These are phyloP conservation scores for Fimicolochytrium jonesii DNA, from an alignment of 192 early-diverging fungal species.

Conservation along the genomic window DNA sequence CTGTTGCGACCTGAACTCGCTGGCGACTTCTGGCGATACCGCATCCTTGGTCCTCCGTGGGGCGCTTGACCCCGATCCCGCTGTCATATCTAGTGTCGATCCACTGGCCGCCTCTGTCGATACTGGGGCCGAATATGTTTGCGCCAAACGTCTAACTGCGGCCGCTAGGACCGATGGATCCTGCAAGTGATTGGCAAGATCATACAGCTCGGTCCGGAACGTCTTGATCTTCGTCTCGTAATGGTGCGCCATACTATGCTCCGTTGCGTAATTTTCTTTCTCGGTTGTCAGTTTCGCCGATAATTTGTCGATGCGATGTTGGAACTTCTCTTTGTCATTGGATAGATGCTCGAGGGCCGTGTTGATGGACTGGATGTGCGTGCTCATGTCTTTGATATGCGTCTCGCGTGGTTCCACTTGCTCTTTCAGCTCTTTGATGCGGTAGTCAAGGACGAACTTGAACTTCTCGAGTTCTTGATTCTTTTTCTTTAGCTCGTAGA, in stretches of 20 bases:
- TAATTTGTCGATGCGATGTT: conserved; percentile 28
- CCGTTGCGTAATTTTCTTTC: conserved; percentile 20
- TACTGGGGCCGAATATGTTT: not conserved
- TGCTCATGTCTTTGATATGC: conserved; percentile 48
- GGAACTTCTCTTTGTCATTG: conserved; percentile 25
- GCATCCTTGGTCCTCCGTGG: conserved; percentile 15
- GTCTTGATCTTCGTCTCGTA: conserved; percentile 22
- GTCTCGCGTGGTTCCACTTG: conserved; percentile 56
- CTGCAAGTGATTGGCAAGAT: conserved; percentile 41
- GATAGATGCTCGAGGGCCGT: conserved; percentile 34
- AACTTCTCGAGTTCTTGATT: conserved; percentile 64
- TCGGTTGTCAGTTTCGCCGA: conserved; percentile 15
- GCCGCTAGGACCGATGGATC: conserved; percentile 38
- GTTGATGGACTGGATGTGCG: conserved; percentile 47
- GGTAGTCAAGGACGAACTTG: conserved; percentile 56
- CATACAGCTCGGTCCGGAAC: conserved; percentile 36
- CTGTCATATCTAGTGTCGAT: not conserved
- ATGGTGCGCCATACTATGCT: conserved; percentile 34
- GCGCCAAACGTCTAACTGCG: not conserved
- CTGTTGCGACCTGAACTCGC: conserved; percentile 37
- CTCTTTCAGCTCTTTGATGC: conserved; percentile 56
- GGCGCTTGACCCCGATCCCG: conserved; percentile 31
- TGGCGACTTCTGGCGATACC: conserved; percentile 36
- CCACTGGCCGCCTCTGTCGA: not conserved
- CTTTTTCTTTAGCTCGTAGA: conserved; percentile 57